Conservation (phyloP, 164 flowering plant genomes). For the Chimonanthus praecox region DNA sequence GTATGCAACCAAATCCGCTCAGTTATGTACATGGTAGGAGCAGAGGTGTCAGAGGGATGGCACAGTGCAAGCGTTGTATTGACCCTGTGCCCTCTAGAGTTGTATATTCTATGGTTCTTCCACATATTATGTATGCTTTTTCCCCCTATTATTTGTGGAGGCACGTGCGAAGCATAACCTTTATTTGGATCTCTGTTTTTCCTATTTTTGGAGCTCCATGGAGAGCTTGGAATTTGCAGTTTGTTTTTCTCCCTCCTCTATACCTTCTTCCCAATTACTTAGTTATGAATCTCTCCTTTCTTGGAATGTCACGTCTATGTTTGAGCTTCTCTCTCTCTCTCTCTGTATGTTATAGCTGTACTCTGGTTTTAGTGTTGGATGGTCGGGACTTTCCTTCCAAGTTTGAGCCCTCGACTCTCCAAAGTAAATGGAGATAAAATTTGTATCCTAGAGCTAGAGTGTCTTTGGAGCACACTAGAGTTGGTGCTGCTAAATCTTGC, state of each 20-base stretch:
- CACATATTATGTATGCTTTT: neutral
- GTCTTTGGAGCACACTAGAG: too few species aligned
- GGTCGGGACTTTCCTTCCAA: too few species aligned
- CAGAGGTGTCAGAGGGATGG: neutral
- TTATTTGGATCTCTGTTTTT: neutral
- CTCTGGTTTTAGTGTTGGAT: too few species aligned
- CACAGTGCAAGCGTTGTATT: neutral
- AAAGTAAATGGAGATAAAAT: too few species aligned
- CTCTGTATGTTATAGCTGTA: too few species aligned
- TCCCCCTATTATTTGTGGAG: neutral
- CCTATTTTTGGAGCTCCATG: neutral
- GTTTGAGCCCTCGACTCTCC: too few species aligned
- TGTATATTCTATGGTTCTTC: neutral
- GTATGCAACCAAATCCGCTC: neutral
- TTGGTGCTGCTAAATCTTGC: too few species aligned
- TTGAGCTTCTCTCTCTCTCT: too few species aligned
- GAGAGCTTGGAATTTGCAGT: neutral
- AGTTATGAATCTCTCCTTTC: neutral
- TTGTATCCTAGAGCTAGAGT: too few species aligned
- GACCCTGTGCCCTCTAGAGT: neutral
- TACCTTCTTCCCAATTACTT: neutral
- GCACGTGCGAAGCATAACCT: neutral
- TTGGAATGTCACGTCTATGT: neutral
- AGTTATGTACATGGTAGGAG: neutral
- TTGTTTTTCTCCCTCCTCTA: neutral